phyloP scores from a whole-genome alignment of 495 filamentous ascomycete species.

The Trichocladium antarcticum region DNA sequence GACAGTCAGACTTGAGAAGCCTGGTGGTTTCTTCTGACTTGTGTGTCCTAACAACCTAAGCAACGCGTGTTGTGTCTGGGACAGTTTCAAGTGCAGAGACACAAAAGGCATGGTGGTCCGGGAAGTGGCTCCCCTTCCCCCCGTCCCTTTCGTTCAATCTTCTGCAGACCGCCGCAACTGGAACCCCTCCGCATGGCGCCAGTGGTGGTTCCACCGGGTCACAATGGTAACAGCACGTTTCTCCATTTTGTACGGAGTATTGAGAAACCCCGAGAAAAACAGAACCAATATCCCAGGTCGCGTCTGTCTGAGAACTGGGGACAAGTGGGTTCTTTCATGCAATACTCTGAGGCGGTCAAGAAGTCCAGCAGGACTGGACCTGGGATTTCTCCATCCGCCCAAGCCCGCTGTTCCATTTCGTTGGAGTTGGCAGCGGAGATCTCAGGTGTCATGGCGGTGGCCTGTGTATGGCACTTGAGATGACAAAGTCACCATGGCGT shows the following conservation, averaged over 20 bases:
- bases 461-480: too few relatives aligned
- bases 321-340: background rate
- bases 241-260: background rate
- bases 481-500: too few relatives aligned
- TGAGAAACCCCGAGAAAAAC: background rate
- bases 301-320: too few relatives aligned
- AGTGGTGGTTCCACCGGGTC: conserved; percentile 4
- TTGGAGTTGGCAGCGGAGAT: too few relatives aligned
- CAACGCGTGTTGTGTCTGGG: too few relatives aligned
- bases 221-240: background rate
- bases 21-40: too few relatives aligned
- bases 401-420: too few relatives aligned
- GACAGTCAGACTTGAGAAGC: background rate
- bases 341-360: background rate
- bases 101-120: background rate
- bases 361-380: background rate
- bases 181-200: conserved; percentile 3
- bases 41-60: too few relatives aligned
- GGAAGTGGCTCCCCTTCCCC: too few relatives aligned
- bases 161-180: conserved; percentile 9
- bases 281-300: background rate
- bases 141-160: background rate
- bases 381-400: background rate
- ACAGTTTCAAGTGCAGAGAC: background rate
- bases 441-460: too few relatives aligned